Evolutionary conservation across 306 rosid species (phyloP), one percentile per base, ranked within the genome.

Genomic region (Myrica gale): DNA sequence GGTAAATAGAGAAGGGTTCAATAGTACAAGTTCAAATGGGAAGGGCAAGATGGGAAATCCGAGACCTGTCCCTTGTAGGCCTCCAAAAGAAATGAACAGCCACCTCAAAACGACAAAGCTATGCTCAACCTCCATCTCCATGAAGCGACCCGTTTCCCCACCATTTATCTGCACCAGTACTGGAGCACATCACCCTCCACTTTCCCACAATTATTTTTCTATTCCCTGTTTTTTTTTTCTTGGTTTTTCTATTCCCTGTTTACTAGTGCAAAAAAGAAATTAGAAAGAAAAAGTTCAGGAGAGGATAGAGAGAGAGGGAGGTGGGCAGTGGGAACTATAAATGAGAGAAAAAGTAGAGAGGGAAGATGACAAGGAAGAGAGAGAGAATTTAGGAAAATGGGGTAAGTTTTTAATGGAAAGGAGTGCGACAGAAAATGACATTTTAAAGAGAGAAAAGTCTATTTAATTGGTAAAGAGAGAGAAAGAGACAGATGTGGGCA

Each of bases 331-430:
- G 63, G 62, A 60, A 17, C 70, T 61, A 23, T 51, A 19, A 5
- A 60, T 63, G 71, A 47, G 50, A 10, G 77, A 19, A 66, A 80
- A 80, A 82, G 69, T 16, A 26, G n/a, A 26, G 69, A 43, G 63
- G 79, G 80, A 84, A 82, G 79, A 82, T 79, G 90, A 85, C 88
- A 87, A 70, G 80, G 76, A 78, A 74, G 89, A 65, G 78, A 60
- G 78, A 20, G 74, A 65, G 74, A 71, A 46, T 21, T 57, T 68
- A 74, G 46, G 9, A 1, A 42, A 66, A 66, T 66, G 47, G 50
- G 50, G 50, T 3, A 60, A 54, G 62, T 69, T 65, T 81, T 74
- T 68, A 42, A 48, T 50, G 72, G 48, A 41, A 69, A 81, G 81
- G 74, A 62, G 73, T 37, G 80, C 7, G 68, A 41, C 73, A 81